phyloP scores from a whole-genome alignment of 164 flowering plant species.

The Kalanchoe fedtschenkoi region DNA sequence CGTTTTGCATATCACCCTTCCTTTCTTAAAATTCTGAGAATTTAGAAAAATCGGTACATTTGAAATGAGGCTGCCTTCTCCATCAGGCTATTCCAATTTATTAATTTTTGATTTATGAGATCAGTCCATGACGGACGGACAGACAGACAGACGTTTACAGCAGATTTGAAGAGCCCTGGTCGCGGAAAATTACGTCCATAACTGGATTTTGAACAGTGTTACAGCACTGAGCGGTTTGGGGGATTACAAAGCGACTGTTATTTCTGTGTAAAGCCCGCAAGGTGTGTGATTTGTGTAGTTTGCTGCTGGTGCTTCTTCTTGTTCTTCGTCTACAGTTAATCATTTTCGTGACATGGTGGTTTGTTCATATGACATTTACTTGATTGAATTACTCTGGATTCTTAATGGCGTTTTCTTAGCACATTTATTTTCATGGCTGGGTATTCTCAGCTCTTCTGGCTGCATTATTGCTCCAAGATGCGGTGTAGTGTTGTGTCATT shows the following conservation, averaged over 20 bases:
- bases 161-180: neutral
- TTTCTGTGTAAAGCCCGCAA: neutral
- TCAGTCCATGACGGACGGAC: neutral
- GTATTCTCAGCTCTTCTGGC: no score
- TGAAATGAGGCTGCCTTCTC: neutral
- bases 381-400: neutral
- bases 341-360: neutral
- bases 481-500: no score
- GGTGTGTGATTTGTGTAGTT: neutral
- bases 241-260: neutral
- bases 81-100: neutral
- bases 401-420: neutral
- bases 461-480: no score
- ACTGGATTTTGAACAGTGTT: neutral
- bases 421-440: no score
- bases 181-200: neutral
- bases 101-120: neutral
- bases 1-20: neutral
- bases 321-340: neutral
- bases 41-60: neutral
- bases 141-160: neutral
- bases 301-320: neutral
- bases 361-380: neutral
- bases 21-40: neutral
- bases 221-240: neutral